Evolutionary conservation across 768 basidiomycete species (phyloP), one percentile per base, ranked within the genome.

Genomic region (Amanita pallidorosea): DNA sequence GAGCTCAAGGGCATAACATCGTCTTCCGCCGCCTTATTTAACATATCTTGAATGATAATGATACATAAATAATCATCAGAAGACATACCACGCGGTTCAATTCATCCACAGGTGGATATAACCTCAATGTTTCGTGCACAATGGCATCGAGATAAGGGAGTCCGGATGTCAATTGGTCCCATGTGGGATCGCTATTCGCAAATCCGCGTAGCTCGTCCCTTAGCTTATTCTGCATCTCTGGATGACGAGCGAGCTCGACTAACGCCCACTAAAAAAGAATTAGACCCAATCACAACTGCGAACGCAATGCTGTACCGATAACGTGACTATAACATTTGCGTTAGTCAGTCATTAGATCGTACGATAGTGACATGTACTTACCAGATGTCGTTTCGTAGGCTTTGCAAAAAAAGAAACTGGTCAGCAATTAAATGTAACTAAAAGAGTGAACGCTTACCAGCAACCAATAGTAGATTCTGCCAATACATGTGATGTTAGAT

Each of bases 341-440:
- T 22, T 20, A 5, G 33, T 33, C 4, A 33, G 33, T 12, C 7
- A 40, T 40, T 20, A 20, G 18, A 17, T n/a, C 17, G 38, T 11
- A 2, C 5, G 7, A 27, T 4, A 29, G 9, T 29, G 9, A 9
- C 29, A 29, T 13, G 17, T 11, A 61, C 70, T 44, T 54, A 73
- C 72, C 69, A 1, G 73, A 72, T 2, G 77, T 79, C 4, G 77
- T 79, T 61, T 79, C 77, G 48, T 79, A 80, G 33, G 75, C 76
- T 65, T 56, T 45, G 22, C 8, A n/a, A 56, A 34, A 45, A 56
- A 34, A 45, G 35, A 44, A 37, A 29, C 2, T 53, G 27, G 47
- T 47, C 27, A 15, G 47, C 22, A 38, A 18, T 35, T 15, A 4
- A 23, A 33, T 27, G 20, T 9, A 11, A 41, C 40, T 11, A 5